phyloP scores from a whole-genome alignment of 1,284 basidiomycete genomes.

The Ceratobasidium sp. region DNA sequence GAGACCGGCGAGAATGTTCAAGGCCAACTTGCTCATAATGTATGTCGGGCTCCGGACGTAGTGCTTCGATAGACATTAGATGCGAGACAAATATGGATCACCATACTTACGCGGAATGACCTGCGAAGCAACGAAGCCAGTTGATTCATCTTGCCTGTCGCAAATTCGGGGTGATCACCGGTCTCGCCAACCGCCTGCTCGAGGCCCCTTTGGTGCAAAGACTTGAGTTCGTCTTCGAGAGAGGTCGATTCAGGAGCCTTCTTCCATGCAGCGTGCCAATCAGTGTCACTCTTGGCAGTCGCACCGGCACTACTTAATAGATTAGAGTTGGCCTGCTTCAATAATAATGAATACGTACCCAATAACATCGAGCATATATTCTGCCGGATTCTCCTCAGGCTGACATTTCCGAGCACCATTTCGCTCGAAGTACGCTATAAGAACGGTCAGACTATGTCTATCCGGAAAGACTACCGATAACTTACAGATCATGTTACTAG shows the following conservation, averaged over 20 bases:
- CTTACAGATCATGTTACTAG: slow-evolving; percentile 62
- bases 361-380: slow-evolving; percentile 53
- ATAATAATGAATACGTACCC: slow-evolving; percentile 14
- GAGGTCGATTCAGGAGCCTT: slow-evolving; percentile 18
- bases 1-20: slow-evolving; percentile 57
- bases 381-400: slow-evolving; percentile 58
- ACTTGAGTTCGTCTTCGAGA: slow-evolving; percentile 38
- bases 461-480: neutral
- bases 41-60: slow-evolving; percentile 77
- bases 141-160: slow-evolving; percentile 64
- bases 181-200: slow-evolving; percentile 31
- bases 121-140: slow-evolving; percentile 63
- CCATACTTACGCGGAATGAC: slow-evolving; percentile 55
- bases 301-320: slow-evolving; percentile 21
- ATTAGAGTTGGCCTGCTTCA: slow-evolving; percentile 52
- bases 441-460: neutral
- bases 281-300: slow-evolving; percentile 32
- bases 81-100: too few relatives aligned
- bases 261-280: slow-evolving; percentile 40
- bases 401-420: slow-evolving; percentile 68
- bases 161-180: slow-evolving; percentile 60
- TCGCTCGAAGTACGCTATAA: slow-evolving; percentile 67
- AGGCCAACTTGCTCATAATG: slow-evolving; percentile 74
- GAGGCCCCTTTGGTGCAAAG: slow-evolving; percentile 7
- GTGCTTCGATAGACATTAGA: slow-evolving; percentile 48